Conservation (phyloP, 129 eudicot genomes). For the Heracleum sosnowskyi region DNA sequence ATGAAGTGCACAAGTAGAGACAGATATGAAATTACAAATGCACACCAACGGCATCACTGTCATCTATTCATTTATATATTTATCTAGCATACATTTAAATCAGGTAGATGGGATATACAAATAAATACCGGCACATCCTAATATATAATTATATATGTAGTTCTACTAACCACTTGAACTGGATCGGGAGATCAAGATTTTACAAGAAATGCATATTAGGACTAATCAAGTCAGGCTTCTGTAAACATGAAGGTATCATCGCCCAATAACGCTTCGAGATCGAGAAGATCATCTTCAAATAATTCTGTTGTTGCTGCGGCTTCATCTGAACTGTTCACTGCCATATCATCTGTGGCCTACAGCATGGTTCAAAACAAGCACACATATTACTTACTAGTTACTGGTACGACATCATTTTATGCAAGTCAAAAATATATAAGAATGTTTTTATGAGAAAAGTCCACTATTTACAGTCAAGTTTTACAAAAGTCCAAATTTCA, state of each 20-base stretch:
- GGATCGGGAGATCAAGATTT: background rate
- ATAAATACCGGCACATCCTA: background rate
- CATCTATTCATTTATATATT: background rate
- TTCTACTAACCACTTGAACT: background rate
- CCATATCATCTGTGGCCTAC: conserved; percentile 49
- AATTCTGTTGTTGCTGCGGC: conserved; percentile 17
- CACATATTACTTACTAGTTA: background rate
- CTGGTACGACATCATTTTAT: background rate
- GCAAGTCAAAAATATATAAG: background rate
- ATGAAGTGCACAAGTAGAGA: background rate
- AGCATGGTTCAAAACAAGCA: conserved; percentile 6
- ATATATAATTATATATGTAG: background rate
- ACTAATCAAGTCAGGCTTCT: conserved; percentile 15
- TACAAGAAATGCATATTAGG: background rate
- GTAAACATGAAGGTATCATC: conserved; percentile 57
- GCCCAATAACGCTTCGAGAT: conserved; percentile 57
- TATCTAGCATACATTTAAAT: background rate
- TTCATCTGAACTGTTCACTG: conserved; percentile 40
- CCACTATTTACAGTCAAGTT: background rate
- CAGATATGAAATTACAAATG: background rate
- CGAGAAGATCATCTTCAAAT: conserved; percentile 66
- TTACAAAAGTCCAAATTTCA: background rate
- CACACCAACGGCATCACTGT: background rate
- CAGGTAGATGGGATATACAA: conserved; percentile 3
- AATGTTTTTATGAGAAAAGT: background rate